Base-by-base conservation (phyloP, 495 filamentous ascomycete genomes). In the Articulospora tetracladia region DNA sequence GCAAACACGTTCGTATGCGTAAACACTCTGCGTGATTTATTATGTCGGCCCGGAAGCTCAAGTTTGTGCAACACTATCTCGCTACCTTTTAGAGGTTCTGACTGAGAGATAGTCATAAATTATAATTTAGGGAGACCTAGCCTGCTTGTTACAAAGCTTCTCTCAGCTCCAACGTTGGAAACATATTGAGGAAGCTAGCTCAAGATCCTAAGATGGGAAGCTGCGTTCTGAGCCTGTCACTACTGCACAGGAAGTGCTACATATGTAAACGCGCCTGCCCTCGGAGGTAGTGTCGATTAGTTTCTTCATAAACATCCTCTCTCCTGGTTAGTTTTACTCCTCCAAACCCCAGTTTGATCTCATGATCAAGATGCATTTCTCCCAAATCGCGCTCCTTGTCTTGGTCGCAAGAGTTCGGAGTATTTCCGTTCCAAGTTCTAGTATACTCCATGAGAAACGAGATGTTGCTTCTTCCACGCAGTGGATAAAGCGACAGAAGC, bases 401-500 rank as follows among this genome's bases (percentile, higher is more conserved):
- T 15, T 62, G 22, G 54, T 36, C 3, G 32, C 19, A 22, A 36
- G 13, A 13, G 27, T 41, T 25, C 54, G 58, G 8, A 39, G 48
- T 54, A 55, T 49, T 39, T 48, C 25, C 20, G 26, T 60, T 19
- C 62, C 57, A n/a, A 8, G 15, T 17, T 56, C 59, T 32, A 53
- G 60, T 60, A 47, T 55, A 17, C 8, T 60, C 19, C 47, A 57
- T 17, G 46, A 60, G 46, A 53, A 61, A 25, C 24, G 59, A 23
- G 27, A 41, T 11, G 22, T 11, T 2, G 10, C 11, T 20, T 23
- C 26, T 28, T 48, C 53, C 25, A 60, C 27, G 22, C 32, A 57
- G 52, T 61, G 59, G 59, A 44, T 44, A 28, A 61, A 56, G 36
- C 53, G 59, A 2, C 53, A 61, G 17, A 61, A 57, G 24, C 51